Evolutionary conservation across 169 alveolate genomes (phyloP), one percentile per base, ranked within the genome.

Genomic region (Plasmodium fragile): DNA sequence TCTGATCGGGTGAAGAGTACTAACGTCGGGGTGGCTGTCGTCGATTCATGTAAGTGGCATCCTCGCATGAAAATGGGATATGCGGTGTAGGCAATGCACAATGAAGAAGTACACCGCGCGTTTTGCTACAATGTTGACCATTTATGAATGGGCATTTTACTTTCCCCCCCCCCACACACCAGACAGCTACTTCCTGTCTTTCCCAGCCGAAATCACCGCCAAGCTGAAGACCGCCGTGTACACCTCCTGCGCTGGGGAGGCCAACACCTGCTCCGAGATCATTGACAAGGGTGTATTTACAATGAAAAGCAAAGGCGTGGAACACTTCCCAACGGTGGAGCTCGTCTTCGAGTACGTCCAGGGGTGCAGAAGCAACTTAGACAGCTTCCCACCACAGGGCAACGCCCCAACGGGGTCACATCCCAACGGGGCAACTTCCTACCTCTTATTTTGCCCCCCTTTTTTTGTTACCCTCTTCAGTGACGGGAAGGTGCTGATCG

Each of bases 131-230:
- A 65, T 65, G 16, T 65, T 1, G n/a, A 65, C 3, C 39, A 0
- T 5, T 3, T 2, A 25, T n/a, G 25, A 36, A 65, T 65, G 41
- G 36, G 0, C n/a, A 0, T 65, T 55, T 30, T 4, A 0, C 10
- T 52, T 0, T 8, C 1, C 32, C 13, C n/a, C 34, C 53, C 28
- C 65, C 79, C n/a, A n/a, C n/a, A n/a, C n/a, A n/a, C 16, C 77
- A 85, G 93, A 85, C 43, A 77, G 65, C 34, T 85, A 73, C 45
- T 85, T 85, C 43, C 41, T 85, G 8, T 85, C 93, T 3, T 49
- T 85, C 28, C 93, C 93, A 36, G 70, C 45, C 13, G 93, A 59
- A 7, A 52, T 43, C 43, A 30, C 93, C 22, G 43, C 84, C 30
- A 85, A 85, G 45, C 13, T 85, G 43, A 85, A 73, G 79, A 22